Percentiles rank a stretch among this genome's conserved stretches.
Evolutionary conservation across 345 rosid genomes (phyloP).

Genomic region (Conringia planisiliqua): DNA sequence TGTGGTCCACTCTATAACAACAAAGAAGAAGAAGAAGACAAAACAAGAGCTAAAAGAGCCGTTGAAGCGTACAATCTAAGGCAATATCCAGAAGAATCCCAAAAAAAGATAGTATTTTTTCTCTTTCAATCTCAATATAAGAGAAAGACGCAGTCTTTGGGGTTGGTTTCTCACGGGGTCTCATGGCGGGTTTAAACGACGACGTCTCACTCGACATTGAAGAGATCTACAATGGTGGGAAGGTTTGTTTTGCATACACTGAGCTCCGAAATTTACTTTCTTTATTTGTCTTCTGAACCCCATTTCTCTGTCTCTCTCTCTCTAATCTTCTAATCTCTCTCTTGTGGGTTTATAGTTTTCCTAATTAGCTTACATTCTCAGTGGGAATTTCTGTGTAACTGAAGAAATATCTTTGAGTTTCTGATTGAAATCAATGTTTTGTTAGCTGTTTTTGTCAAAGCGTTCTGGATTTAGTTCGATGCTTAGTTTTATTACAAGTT

Average conservation of each 20-base stretch:
- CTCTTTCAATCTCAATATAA: neutral
- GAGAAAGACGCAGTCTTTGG: neutral
- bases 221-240: constrained; percentile 84
- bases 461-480: constrained; percentile 12
- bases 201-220: constrained; percentile 61
- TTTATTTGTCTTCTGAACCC: neutral
- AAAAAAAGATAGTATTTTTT: neutral
- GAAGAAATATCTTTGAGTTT: neutral
- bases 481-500: neutral
- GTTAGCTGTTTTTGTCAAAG: neutral
- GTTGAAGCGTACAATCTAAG: constrained; percentile 32
- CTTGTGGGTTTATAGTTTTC: constrained; percentile 8
- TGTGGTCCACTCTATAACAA: constrained; percentile 27
- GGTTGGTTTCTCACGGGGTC: constrained; percentile 9
- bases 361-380: constrained; percentile 3
- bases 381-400: neutral
- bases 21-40: constrained; percentile 22
- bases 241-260: constrained; percentile 39
- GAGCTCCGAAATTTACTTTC: constrained; percentile 8
- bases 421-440: neutral
- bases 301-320: neutral
- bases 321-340: neutral
- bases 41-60: constrained; percentile 26
- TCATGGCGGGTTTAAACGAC: constrained; percentile 63
- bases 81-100: neutral